Conservation (phyloP, 2,329 filamentous ascomycete species). For the Capronia americana region DNA sequence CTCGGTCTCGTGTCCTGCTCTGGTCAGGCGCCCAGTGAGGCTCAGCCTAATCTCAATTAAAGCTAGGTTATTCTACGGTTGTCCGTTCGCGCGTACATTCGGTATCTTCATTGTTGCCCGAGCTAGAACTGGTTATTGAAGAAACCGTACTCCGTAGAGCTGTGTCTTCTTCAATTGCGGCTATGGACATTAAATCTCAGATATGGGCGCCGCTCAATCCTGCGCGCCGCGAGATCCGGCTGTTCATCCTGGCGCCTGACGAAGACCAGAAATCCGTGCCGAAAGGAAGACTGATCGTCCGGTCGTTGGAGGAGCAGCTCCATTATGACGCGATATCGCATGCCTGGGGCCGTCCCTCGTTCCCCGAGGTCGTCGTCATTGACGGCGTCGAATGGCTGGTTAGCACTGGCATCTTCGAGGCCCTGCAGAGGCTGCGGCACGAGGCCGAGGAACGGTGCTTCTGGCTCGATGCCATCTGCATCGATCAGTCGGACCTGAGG, state of each 20-base stretch:
- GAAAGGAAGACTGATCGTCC: neutral
- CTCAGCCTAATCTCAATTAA: too few relatives aligned
- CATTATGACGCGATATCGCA: constrained; percentile 8
- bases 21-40: too few relatives aligned
- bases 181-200: neutral
- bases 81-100: too few relatives aligned
- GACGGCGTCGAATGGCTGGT: neutral
- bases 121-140: too few relatives aligned
- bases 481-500: neutral
- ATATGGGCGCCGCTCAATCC: constrained; percentile 5
- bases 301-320: constrained; percentile 1
- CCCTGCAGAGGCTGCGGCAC: neutral
- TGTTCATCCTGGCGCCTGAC: neutral
- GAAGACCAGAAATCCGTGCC: neutral
- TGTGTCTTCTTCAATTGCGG: too few relatives aligned
- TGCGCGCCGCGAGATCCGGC: constrained; percentile 8
- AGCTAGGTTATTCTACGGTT: too few relatives aligned
- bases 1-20: too few relatives aligned
- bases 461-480: too few relatives aligned
- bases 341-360: neutral
- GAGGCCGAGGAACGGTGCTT: neutral
- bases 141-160: too few relatives aligned
- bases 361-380: neutral
- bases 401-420: neutral
- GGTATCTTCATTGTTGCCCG: too few relatives aligned